These are phyloP conservation scores for Aureobasidium sp. DNA, from an alignment of 2,329 filamentous ascomycete genomes.

Conservation along the genomic window DNA sequence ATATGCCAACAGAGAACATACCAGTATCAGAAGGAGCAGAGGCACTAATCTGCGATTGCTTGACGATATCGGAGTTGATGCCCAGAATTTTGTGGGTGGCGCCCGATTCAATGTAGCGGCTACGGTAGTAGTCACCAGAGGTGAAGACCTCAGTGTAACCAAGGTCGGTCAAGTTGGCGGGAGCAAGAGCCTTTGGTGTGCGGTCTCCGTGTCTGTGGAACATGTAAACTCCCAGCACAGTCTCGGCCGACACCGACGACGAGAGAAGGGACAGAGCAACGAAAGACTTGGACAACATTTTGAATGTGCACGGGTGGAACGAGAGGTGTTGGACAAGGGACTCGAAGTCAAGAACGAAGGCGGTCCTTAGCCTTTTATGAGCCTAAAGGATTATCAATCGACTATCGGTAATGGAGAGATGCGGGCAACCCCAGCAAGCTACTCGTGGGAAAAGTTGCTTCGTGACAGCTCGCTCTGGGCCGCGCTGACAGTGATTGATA, in stretches of 20 bases:
- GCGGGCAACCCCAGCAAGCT: not conserved
- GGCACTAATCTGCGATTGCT: constrained; percentile 61
- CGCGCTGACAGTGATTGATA: constrained; percentile 2
- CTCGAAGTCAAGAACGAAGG: not conserved
- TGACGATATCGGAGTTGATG: constrained; percentile 58
- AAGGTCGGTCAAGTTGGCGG: constrained; percentile 66
- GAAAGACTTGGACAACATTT: constrained; percentile 12
- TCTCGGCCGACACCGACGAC: constrained; percentile 42
- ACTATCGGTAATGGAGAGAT: not conserved
- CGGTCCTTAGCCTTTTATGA: not conserved
- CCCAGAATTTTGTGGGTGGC: constrained; percentile 54
- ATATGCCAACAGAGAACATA: not conserved
- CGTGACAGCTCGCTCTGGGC: not conserved
- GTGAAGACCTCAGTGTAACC: constrained; percentile 68
- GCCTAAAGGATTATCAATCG: not conserved
- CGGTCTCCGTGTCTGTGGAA: constrained; percentile 88
- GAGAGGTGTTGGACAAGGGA: not conserved
- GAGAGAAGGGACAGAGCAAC: constrained; percentile 20
- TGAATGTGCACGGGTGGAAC: not conserved
- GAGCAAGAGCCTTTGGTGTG: constrained; percentile 65
- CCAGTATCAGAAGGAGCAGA: constrained; percentile 58
- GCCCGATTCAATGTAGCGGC: constrained; percentile 59
- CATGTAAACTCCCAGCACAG: constrained; percentile 72
- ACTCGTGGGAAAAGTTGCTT: not conserved
- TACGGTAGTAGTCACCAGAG: constrained; percentile 67